phyloP scores from a whole-genome alignment of 768 basidiomycete genomes.

The Heimioporus sp. region DNA sequence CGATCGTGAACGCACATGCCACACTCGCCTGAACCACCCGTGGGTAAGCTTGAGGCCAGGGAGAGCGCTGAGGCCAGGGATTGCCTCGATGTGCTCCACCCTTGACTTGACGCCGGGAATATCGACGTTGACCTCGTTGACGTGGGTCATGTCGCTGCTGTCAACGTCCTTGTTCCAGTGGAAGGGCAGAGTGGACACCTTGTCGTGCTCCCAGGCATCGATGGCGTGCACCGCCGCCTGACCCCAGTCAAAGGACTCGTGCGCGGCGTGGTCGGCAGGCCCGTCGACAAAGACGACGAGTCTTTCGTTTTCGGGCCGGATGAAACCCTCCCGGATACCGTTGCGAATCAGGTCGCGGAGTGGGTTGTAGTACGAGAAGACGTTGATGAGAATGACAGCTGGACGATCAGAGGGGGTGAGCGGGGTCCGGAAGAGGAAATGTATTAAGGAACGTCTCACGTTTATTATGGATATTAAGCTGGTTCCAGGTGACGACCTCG shows the following conservation, averaged over 20 bases:
- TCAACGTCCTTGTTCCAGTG: slow-evolving; percentile 48
- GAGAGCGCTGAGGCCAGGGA: slow-evolving; percentile 20
- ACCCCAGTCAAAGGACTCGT: slow-evolving; percentile 77
- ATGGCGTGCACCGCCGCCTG: slow-evolving; percentile 61
- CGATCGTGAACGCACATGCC: slow-evolving; percentile 31
- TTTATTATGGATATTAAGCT: slow-evolving; percentile 83
- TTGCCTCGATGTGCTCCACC: slow-evolving; percentile 19
- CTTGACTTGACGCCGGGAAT: slow-evolving; percentile 7
- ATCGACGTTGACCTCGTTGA: not conserved
- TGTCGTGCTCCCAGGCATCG: slow-evolving; percentile 51
- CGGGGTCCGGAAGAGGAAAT: too few species aligned
- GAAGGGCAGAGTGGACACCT: slow-evolving; percentile 37
- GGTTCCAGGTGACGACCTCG: slow-evolving; percentile 94
- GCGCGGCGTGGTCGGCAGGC: slow-evolving; percentile 48
- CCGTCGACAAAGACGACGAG: slow-evolving; percentile 79
- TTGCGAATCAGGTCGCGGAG: slow-evolving; percentile 72
- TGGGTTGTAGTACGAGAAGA: slow-evolving; percentile 79
- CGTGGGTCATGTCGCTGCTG: slow-evolving; percentile 27
- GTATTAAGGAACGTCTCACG: slow-evolving; percentile 44
- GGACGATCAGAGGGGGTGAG: slow-evolving; percentile 5
- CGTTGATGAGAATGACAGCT: slow-evolving; percentile 89
- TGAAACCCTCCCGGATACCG: slow-evolving; percentile 72
- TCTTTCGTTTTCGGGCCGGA: slow-evolving; percentile 54
- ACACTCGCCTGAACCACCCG: slow-evolving; percentile 32
- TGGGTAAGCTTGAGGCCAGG: slow-evolving; percentile 24